Evolutionary conservation across 805 yeast genomes (phyloP), one percentile per base, ranked within the genome.

Genomic region (Candida mattraensis): DNA sequence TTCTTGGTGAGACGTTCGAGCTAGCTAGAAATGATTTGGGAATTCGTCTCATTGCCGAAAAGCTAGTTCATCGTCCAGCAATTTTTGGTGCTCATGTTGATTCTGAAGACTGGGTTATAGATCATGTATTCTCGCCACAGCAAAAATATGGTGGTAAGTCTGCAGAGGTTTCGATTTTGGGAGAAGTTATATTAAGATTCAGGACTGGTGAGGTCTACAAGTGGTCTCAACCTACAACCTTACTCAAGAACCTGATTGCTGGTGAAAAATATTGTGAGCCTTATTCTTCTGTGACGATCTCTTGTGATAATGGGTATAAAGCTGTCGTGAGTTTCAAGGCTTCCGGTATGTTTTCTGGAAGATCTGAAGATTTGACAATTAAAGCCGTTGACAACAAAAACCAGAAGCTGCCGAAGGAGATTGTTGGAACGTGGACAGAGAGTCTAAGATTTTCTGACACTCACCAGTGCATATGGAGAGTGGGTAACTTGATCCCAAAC

Each of bases 61-160:
- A 93, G 55, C 95, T 93, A 13, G 61, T 77, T 19, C 99, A 93
- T 53, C 76, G 86, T 38, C 99, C 99, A 2, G 80, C 82, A 11
- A 76, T 89, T 2, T 78, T 88, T 65, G 96, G 97, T 1, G 67
- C 82, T 15, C 80, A 77, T 56, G 85, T 78, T 5, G 96, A 91
- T 39, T 70, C 85, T 16, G 58, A 64, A 6, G 62, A 72, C 16
- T 93, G 98, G 98, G 55, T 64, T 4, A 59, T 72, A n/a, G 67
- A 70, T 24, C 80, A 77, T 45, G 68, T 77, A n/a, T 72, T 84
- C 3, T 64, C 78, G 17, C 95, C 96, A 0, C 74, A 74, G 15
- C 96, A 89, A 51, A 87, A 88, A 58, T 86, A 87, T 52, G 91
- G 97, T 95, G 97, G 98, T 32, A 93, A 91, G 63, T 80, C 89